Base-by-base conservation (phyloP, 129 eudicot species). In the Artemisia annua region DNA sequence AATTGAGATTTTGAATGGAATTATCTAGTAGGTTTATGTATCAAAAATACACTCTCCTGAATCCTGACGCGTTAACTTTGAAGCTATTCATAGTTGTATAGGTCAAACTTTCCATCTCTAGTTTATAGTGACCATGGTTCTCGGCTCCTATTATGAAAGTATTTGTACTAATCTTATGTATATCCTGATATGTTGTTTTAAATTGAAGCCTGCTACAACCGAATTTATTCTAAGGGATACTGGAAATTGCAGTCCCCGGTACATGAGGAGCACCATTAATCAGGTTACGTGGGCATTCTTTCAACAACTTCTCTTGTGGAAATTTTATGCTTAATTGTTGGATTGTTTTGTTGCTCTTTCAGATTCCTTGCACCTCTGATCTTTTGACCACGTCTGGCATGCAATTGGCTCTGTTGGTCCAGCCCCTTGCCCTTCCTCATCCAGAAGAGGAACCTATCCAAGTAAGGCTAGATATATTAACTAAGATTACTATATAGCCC, bases 231-330 rank as follows among this genome's bases (percentile, higher is more conserved):
- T 83, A 20, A 84, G 81, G 72, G 98, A 94, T 80, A 94, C 98
- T 20, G 98, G 98, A 69, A 94, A 94, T 78, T 94, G 98, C 93
- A 94, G 98, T 82, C 98, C 98, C n/a, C 96, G 98, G 71, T 86
- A 86, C 89, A 80, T 90, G 88, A 84, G 98, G 82, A 86, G 97
- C 74, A 94, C 98, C 14, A 79, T 90, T 48, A 94, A 88, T 77
- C 97, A 90, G 98, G 97, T 94, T 16, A 66, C 46, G 8, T 15
- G 35, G 6, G 39, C n/a, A 11, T 63, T 44, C 5, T 76, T 30
- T 68, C n/a, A 24, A n/a, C 22, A 17, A 60, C 50, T 35, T 5
- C 32, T 70, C 9, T 60, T 26, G 16, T 39, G 17, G 61, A 59
- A 50, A 35, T 20, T 59, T 68, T 39, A 52, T 44, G 10, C 59